These are phyloP conservation scores for Yueomyces sinensis DNA, from an alignment of 805 yeast genomes.

Conservation along the genomic window DNA sequence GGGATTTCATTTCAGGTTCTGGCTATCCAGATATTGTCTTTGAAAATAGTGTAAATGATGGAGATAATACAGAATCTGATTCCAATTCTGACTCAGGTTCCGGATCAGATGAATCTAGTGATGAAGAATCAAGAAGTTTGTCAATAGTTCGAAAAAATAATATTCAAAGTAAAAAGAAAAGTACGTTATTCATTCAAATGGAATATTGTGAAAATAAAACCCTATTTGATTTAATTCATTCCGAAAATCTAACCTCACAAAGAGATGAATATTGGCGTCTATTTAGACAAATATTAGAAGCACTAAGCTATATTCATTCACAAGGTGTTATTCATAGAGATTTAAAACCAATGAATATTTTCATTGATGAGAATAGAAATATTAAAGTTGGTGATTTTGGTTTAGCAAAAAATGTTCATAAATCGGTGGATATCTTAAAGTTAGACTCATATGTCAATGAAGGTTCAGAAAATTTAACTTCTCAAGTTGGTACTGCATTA, in stretches of 20 bases:
- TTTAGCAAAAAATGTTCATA: constrained; percentile 78
- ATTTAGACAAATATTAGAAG: constrained; percentile 78
- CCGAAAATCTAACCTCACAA: constrained; percentile 56
- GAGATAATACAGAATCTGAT: constrained; percentile 8
- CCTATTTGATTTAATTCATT: constrained; percentile 61
- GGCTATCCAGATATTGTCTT: constrained; percentile 44
- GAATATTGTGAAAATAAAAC: constrained; percentile 97
- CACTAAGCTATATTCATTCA: constrained; percentile 77
- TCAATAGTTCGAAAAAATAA: constrained; percentile 3
- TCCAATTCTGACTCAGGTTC: constrained; percentile 15
- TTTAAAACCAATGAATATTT: constrained; percentile 88
- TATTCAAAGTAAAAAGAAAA: constrained; percentile 25
- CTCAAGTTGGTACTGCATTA: constrained; percentile 87
- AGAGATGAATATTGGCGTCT: constrained; percentile 83
- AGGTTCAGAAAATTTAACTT: constrained; percentile 59
- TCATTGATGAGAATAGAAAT: constrained; percentile 79
- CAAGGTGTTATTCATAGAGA: constrained; percentile 95
- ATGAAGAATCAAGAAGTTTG: constrained; percentile 3
- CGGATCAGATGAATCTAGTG: constrained; percentile 4
- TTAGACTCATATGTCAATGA: constrained; percentile 17
- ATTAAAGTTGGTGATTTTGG: constrained; percentile 97
- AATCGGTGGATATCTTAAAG: constrained; percentile 24
- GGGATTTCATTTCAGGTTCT: constrained; percentile 53
- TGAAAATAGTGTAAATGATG: constrained; percentile 25
- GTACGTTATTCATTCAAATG: constrained; percentile 91